A percentile compares a stretch with the other conserved stretches of the same genome.
Conservation (phyloP, 495 filamentous ascomycete species). For the Lophiotrema nucula region DNA sequence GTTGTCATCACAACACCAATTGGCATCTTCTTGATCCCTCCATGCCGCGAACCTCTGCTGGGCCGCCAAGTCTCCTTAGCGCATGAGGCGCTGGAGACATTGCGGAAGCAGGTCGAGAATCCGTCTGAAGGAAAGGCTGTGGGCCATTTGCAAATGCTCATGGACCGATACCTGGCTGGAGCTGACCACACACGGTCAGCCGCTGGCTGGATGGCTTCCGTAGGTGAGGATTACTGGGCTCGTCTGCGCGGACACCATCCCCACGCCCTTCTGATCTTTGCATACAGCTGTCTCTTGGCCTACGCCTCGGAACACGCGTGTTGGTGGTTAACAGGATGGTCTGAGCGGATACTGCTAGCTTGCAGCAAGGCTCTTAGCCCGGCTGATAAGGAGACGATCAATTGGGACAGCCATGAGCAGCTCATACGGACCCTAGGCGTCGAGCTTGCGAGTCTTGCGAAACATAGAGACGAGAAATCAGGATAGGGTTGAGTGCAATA, state of each 20-base stretch:
- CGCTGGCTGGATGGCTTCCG: slow-evolving; percentile 6
- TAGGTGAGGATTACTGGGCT: slow-evolving; percentile 2
- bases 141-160: not conserved
- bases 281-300: not conserved
- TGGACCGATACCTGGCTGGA: slow-evolving; percentile 3
- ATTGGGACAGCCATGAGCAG: slow-evolving; percentile 1
- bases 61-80: no score
- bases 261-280: slow-evolving; percentile 2
- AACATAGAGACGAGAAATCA: no score
- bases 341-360: not conserved
- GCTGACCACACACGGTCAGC: not conserved
- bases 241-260: slow-evolving; percentile 2
- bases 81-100: not conserved
- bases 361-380: not conserved
- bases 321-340: slow-evolving; percentile 8
- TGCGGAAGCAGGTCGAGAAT: not conserved
- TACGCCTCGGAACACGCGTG: slow-evolving; percentile 2
- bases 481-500: no score
- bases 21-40: no score
- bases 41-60: no score
- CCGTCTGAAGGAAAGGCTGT: not conserved
- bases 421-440: not conserved
- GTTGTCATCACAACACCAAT: no score
- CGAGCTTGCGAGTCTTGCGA: slow-evolving; percentile 1
- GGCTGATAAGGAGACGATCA: not conserved